phyloP scores from a whole-genome alignment of 1,284 basidiomycete species.

The Moesziomyces antarcticus region DNA sequence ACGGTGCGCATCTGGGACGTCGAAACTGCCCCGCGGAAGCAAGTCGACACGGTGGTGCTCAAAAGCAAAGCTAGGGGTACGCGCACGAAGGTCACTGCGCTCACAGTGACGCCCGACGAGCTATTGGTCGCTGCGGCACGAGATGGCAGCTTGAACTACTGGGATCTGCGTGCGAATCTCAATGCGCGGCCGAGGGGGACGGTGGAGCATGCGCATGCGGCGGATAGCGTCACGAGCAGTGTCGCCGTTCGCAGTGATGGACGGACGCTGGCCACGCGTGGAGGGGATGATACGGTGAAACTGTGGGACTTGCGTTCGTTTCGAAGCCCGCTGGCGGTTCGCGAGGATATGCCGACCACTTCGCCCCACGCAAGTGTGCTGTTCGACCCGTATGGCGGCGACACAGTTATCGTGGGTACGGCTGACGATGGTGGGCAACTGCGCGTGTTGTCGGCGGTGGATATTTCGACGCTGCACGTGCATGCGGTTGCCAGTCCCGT shows the following conservation, averaged over 20 bases:
- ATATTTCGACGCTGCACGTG: constrained; percentile 17
- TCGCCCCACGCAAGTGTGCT: constrained; percentile 91
- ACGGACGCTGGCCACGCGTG: constrained; percentile 77
- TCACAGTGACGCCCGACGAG: constrained; percentile 9
- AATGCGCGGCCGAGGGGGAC: constrained; percentile 87
- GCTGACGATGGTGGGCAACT: constrained; percentile 32
- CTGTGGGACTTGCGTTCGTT: constrained; percentile 91
- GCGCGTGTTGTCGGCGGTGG: constrained; percentile 25
- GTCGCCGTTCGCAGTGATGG: constrained; percentile 86
- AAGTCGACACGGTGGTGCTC: constrained; percentile 92
- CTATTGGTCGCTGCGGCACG: constrained; percentile 76
- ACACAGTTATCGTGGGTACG: constrained; percentile 81
- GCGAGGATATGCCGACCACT: constrained; percentile 77
- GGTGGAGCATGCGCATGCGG: constrained; percentile 85
- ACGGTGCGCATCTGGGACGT: constrained; percentile 97
- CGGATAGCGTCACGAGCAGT: constrained; percentile 83
- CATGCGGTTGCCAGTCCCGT: constrained; percentile 19
- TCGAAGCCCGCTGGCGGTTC: constrained; percentile 80
- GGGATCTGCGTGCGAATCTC: constrained; percentile 85
- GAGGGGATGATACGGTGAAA: constrained; percentile 95
- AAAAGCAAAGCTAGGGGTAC: constrained; percentile 96
- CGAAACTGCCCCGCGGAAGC: constrained; percentile 77
- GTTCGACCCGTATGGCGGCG: constrained; percentile 87
- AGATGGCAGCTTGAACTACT: constrained; percentile 78
- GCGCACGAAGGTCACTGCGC: constrained; percentile 85